Base-by-base conservation (phyloP, 805 yeast species). In the Candida morakotiae region DNA sequence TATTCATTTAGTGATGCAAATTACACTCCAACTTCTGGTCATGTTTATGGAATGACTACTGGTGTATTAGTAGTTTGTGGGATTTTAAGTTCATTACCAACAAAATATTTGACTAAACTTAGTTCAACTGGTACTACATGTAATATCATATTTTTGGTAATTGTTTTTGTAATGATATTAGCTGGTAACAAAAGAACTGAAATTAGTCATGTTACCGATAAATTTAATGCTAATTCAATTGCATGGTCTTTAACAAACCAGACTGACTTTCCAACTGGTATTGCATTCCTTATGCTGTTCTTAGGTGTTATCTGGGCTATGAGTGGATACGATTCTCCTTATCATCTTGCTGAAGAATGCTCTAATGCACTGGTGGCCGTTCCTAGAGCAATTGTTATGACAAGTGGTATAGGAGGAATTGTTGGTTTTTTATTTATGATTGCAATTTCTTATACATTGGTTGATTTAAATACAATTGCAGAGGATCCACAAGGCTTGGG, bases 261-360 rank as follows among this genome's bases (percentile, higher is more conserved):
- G 43, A 77, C 85, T 8, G 83, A 77, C 14, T 80, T 74, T 68
- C 81, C 83, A n/a, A 65, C 67, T 34, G 85, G 85, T 38, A 64
- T 79, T 35, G 71, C 81, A 19, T 63, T 76, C 49, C 55, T 80
- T 39, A 66, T 76, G 68, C 64, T 77, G 4, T 77, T 77, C 56
- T 53, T 76, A 50, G 79, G 82, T n/a, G 80, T 73, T 25, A 74
- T 77, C 40, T 78, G 83, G 83, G 76, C 82, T 26, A 80, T 82
- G 86, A 72, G 82, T 31, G 87, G 87, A 17, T 83, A 79, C 51
- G 87, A 82, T 52, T 77, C 84, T 16, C 84, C 87, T 0, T 82
- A 81, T 64, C 87, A 83, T 50, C 62, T 82, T 42, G 70, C 84
- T n/a, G 89, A 81, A 58, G 88, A 82, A 50, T 75, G 82, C 46